Evolutionary conservation across 2,329 filamentous ascomycete species (phyloP).

Genomic region (Chaetomium olivaceum): DNA sequence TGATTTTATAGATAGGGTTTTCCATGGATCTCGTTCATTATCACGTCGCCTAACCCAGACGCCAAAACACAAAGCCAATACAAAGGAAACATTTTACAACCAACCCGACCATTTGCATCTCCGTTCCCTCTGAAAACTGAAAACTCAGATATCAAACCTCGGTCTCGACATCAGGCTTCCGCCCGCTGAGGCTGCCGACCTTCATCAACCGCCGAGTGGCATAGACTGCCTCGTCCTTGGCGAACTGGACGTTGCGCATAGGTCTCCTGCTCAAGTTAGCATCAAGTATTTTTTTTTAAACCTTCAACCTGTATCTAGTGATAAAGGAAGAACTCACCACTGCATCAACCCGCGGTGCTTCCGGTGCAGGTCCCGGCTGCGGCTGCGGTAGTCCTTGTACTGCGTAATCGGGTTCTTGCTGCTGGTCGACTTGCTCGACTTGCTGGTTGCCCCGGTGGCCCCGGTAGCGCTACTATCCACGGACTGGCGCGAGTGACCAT

Average conservation of each 20-base stretch:
- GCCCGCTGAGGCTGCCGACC: slow-evolving; percentile 73
- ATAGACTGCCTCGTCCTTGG: slow-evolving; percentile 82
- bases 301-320: not conserved
- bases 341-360: slow-evolving; percentile 93
- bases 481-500: slow-evolving; percentile 38
- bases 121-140: not conserved
- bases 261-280: slow-evolving; percentile 55
- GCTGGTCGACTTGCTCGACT: slow-evolving; percentile 29
- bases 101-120: not conserved
- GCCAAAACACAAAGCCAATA: not conserved
- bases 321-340: slow-evolving; percentile 54
- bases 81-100: not conserved
- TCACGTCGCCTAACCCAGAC: not conserved
- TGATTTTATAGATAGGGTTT: not conserved
- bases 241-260: slow-evolving; percentile 81
- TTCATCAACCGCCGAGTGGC: slow-evolving; percentile 74
- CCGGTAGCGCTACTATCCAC: slow-evolving; percentile 44
- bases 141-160: slow-evolving; percentile 50
- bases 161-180: slow-evolving; percentile 87
- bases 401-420: slow-evolving; percentile 57
- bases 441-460: slow-evolving; percentile 31
- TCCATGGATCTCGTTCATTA: not conserved
- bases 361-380: slow-evolving; percentile 74
- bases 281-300: too few relatives aligned
- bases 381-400: slow-evolving; percentile 64